Evolutionary conservation across 2,329 filamentous ascomycete genomes (phyloP).

Genomic region (Colletotrichum tofieldiae): DNA sequence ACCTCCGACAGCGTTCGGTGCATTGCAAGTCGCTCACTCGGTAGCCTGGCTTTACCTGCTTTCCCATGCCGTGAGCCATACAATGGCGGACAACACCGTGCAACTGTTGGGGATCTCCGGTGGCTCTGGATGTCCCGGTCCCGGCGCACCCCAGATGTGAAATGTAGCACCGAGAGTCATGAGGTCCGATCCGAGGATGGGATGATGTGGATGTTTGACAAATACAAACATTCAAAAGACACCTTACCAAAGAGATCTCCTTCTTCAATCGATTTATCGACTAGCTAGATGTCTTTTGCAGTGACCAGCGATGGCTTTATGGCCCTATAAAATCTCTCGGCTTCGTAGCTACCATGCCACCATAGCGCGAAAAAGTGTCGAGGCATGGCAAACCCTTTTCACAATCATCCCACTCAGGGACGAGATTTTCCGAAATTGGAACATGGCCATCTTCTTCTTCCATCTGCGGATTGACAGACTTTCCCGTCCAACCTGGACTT

Average conservation of each 20-base stretch:
- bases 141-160: slow-evolving; percentile 1
- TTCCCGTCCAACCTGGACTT: background rate
- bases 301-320: background rate
- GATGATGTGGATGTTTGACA: background rate
- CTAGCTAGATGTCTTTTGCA: background rate
- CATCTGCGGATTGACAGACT: no score
- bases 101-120: slow-evolving; percentile 36
- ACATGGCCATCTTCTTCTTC: background rate
- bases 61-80: background rate
- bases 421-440: no score
- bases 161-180: background rate
- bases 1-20: background rate
- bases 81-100: background rate
- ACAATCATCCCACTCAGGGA: background rate
- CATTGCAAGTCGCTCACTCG: background rate
- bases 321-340: no score
- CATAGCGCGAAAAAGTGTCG: no score
- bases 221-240: background rate
- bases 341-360: background rate
- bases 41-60: background rate
- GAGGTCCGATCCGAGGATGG: background rate
- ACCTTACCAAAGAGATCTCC: no score
- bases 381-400: background rate
- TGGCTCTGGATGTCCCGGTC: background rate
- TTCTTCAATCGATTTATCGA: no score